Base-by-base conservation (phyloP, 1,139 yeast species). In the Debaryomycetaceae sp. region DNA sequence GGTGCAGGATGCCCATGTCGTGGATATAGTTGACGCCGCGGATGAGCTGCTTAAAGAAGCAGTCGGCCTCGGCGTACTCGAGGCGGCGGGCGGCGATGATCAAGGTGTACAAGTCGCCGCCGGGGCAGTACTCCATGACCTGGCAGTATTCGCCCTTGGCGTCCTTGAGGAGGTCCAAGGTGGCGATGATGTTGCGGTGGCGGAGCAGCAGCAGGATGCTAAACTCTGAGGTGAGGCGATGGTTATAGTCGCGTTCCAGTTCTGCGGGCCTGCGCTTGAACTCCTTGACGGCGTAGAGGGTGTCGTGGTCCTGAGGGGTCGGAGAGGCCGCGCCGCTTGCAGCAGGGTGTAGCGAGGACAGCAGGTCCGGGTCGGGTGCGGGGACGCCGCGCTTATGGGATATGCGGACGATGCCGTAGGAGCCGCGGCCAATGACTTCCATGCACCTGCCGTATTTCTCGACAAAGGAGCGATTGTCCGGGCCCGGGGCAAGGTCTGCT, bases 1-100 rank as follows among this genome's bases (percentile, higher is more conserved):
- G 70, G 53, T 90, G 98, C 20, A 93, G 80, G 27, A 90, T 95
- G 24, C 97, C 97, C 93, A 86, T 82, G 28, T 82, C 83, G 56
- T 90, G 98, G 94, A 90, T 85, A 58, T 86, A 90, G 32, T 77
- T 81, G 23, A 90, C 95, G 22, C 96, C 98, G 33, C 87, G 64
- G 32, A 90, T 73, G 31, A 90, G 62, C 50, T 90, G 97, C 51
- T 87, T 87, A 62, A 90, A 86, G 49, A 83, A 86, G 53, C 97
- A 90, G 53, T 90, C 96, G 4, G 97, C 95, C 53, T 90, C 97
- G 12, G 74, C 69, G 36, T 75, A 77, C 44, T 83, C 93, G 33
- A 90, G 61, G 44, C 78, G 82, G 13, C 94, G 95, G 15, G 86
- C 72, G 1, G 93, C 79, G 30, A 85, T 71, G 40, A 90, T 82